Conservation (phyloP, 2,329 filamentous ascomycete genomes). For the Dissoconium aciculare region DNA sequence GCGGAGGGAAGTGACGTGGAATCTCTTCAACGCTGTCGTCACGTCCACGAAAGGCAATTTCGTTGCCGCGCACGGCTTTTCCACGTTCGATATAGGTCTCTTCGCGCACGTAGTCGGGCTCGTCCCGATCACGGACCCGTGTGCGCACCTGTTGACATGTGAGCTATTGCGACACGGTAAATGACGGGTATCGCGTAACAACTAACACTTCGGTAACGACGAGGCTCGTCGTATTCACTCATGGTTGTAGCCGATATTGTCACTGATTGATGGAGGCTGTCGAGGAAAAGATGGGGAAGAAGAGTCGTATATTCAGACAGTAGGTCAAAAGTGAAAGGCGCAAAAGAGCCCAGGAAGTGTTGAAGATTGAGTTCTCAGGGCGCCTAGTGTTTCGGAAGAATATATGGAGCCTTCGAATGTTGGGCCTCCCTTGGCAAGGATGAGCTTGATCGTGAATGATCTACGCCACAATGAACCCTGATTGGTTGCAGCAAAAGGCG, state of each 20-base stretch:
- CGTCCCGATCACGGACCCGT: conserved; percentile 32
- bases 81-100: conserved; percentile 35
- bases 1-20: conserved; percentile 68
- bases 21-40: conserved; percentile 79
- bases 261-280: too few species aligned
- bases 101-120: conserved; percentile 37
- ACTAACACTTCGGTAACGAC: conserved; percentile 27
- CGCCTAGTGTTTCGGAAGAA: too few species aligned
- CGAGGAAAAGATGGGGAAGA: too few species aligned
- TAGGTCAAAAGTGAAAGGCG: conserved; percentile 4
- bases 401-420: too few species aligned
- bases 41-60: conserved; percentile 40
- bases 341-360: conserved; percentile 5
- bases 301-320: too few species aligned
- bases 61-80: conserved; percentile 27
- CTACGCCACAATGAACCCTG: too few species aligned
- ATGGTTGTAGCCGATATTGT: conserved; percentile 23
- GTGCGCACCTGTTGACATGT: conserved; percentile 19
- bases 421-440: too few species aligned
- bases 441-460: too few species aligned
- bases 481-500: too few species aligned
- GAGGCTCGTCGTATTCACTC: conserved; percentile 35
- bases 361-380: too few species aligned
- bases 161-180: conserved; percentile 9
- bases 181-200: too few species aligned